These are phyloP conservation scores for Solanum pennellii DNA, from an alignment of 257 asterid genomes.

Conservation along the genomic window DNA sequence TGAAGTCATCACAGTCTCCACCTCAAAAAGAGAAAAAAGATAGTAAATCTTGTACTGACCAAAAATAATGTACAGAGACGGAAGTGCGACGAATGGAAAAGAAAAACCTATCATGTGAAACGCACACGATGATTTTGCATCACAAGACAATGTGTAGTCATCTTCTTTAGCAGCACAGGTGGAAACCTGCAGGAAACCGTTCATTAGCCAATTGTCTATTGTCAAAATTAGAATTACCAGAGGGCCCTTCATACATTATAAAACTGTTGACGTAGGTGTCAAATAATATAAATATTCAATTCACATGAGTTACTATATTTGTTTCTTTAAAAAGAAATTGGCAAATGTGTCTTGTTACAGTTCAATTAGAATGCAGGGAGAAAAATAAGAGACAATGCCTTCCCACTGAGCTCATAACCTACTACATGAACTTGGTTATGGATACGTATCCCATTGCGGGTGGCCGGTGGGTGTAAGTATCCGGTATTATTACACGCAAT, in stretches of 20 bases:
- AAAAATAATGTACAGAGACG: not conserved
- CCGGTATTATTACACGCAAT: not conserved
- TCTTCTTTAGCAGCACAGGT: conserved; percentile 54
- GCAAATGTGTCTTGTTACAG: not conserved
- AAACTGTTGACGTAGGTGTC: not conserved
- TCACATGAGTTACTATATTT: not conserved
- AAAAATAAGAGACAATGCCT: not conserved
- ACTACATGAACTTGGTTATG: not conserved
- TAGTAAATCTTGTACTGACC: not conserved
- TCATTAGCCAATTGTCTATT: not conserved
- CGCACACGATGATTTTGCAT: conserved; percentile 83
- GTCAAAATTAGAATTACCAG: not conserved
- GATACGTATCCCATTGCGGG: not conserved
- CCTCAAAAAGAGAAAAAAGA: not conserved
- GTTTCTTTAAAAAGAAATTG: not conserved
- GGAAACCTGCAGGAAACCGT: conserved; percentile 52
- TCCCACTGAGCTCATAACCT: not conserved
- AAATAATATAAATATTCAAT: not conserved
- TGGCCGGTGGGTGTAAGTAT: not conserved
- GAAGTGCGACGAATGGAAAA: not conserved
- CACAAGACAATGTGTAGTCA: conserved; percentile 79
- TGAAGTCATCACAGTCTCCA: not conserved
- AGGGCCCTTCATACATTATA: not conserved
- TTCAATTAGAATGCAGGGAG: not conserved
- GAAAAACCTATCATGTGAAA: not conserved